Conservation (phyloP, 495 filamentous ascomycete genomes). For the Xylaria castorea region DNA sequence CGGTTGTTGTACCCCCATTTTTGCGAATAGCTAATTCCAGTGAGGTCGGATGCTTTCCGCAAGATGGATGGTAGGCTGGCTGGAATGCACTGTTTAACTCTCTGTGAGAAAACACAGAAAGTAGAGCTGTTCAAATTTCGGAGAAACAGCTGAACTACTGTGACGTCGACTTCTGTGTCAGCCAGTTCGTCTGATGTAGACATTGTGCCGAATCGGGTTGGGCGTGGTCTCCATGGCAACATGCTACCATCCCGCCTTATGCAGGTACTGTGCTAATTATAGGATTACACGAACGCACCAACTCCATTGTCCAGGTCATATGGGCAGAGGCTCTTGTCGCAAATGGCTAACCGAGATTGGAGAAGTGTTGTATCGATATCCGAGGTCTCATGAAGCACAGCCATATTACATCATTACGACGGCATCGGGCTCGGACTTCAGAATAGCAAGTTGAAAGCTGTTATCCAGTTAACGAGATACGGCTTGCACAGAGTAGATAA, state of each 20-base stretch:
- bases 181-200: constrained; percentile 4
- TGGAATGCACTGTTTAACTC: constrained; percentile 36
- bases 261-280: constrained; percentile 23
- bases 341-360: constrained; percentile 1
- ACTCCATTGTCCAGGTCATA: neutral
- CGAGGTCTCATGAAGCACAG: no score
- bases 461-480: neutral
- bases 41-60: constrained; percentile 36
- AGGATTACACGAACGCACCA: neutral
- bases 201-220: constrained; percentile 14
- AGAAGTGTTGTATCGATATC: neutral
- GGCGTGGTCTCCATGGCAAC: constrained; percentile 26
- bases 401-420: neutral
- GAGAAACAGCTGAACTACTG: neutral
- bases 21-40: constrained; percentile 33
- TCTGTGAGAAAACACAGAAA: neutral
- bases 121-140: neutral
- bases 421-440: neutral
- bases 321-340: neutral
- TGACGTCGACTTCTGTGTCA: neutral
- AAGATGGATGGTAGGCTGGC: constrained; percentile 17
- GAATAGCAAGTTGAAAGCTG: neutral
- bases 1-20: constrained; percentile 63
- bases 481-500: neutral
- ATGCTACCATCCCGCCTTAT: neutral